Percentiles rank a stretch among this genome's conserved stretches.
These are phyloP conservation scores for Parietichytrium sp. DNA, from an alignment of 108 stramenopile species.

Conservation along the genomic window DNA sequence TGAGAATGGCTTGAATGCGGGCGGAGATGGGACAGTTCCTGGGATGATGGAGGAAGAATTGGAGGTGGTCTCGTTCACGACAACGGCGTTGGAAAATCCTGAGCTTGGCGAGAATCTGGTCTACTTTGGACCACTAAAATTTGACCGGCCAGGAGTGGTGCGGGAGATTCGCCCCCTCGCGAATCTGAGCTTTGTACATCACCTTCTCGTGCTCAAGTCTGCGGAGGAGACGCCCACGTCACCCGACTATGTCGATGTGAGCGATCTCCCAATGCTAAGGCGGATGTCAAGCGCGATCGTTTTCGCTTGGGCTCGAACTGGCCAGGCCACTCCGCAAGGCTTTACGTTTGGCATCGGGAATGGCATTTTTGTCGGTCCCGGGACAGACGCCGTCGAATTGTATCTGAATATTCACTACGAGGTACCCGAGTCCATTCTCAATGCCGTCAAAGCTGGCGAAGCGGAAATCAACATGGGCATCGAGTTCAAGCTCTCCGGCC, in stretches of 20 bases:
- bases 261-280: not conserved
- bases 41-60: no score
- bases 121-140: not conserved
- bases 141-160: not conserved
- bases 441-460: not conserved
- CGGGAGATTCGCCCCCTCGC: not conserved
- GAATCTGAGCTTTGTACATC: not conserved
- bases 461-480: not conserved
- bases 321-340: not conserved
- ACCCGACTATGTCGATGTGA: not conserved
- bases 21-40: no score
- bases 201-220: not conserved
- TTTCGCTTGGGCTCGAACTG: constrained; percentile 4
- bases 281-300: not conserved
- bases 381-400: not conserved
- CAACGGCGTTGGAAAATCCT: not conserved
- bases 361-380: not conserved
- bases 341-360: not conserved
- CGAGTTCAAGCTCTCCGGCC: not conserved
- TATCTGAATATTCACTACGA: not conserved
- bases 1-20: no score
- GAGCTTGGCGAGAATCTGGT: not conserved
- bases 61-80: no score
- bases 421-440: not conserved
- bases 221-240: not conserved